Percentiles rank a stretch among this genome's conserved stretches.
Conservation (phyloP, 2,329 filamentous ascomycete species). For the Immersiporthe knoxdaviesiana region DNA sequence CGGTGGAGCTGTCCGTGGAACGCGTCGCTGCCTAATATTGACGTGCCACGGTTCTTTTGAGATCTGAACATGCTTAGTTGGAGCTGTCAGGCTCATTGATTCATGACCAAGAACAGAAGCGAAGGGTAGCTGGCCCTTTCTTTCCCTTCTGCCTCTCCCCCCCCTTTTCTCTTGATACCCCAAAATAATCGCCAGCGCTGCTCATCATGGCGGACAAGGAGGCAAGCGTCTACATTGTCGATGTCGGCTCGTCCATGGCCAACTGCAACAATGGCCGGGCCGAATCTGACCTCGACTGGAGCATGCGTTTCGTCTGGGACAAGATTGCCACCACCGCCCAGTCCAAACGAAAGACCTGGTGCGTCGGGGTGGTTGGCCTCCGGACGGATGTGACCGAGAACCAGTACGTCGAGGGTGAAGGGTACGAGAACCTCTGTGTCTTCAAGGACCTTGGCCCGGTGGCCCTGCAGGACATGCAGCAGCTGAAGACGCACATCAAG, state of each 20-base stretch:
- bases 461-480: slow-evolving; percentile 69
- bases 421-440: slow-evolving; percentile 81
- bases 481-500: slow-evolving; percentile 65
- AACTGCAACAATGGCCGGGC: slow-evolving; percentile 69
- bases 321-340: slow-evolving; percentile 77
- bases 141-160: neutral
- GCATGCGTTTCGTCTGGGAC: slow-evolving; percentile 93
- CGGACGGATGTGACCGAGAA: slow-evolving; percentile 79
- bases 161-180: neutral
- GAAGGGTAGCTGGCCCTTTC: slow-evolving; percentile 1
- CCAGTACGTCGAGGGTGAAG: slow-evolving; percentile 63
- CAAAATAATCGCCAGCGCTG: neutral
- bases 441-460: slow-evolving; percentile 68
- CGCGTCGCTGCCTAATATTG: slow-evolving; percentile 27
- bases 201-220: slow-evolving; percentile 85
- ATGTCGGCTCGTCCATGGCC: slow-evolving; percentile 85
- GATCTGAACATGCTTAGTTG: neutral
- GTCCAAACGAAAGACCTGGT: slow-evolving; percentile 70
- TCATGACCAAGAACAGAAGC: neutral
- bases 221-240: slow-evolving; percentile 88
- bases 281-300: slow-evolving; percentile 85
- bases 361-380: slow-evolving; percentile 79
- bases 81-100: neutral
- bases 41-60: slow-evolving; percentile 14
- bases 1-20: slow-evolving; percentile 13